Evolutionary conservation across 371 early-diverging fungal genomes (phyloP).

Genomic region (Mucor circinelloides): DNA sequence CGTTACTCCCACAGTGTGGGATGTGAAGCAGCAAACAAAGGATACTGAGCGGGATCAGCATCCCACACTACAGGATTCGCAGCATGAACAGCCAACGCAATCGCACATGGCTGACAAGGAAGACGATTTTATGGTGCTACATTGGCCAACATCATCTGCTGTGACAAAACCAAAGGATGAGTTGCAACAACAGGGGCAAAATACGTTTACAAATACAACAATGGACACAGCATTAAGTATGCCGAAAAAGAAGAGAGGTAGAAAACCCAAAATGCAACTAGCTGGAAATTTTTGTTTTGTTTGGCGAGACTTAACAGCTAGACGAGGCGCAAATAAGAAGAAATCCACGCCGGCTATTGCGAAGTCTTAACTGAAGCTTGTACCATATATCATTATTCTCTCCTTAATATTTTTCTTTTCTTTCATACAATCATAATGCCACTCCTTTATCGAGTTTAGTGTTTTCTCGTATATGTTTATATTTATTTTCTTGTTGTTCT

Average conservation of each 20-base stretch:
- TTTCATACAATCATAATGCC: neutral
- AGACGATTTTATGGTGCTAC: neutral
- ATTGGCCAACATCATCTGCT: constrained; percentile 3
- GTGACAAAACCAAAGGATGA: neutral
- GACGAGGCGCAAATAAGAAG: constrained; percentile 35
- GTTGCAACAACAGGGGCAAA: constrained; percentile 2
- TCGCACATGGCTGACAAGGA: neutral
- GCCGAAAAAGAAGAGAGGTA: constrained; percentile 51
- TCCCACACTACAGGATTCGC: neutral
- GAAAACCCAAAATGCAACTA: constrained; percentile 50
- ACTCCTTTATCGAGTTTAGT: neutral
- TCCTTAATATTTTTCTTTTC: neutral
- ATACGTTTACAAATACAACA: constrained; percentile 36
- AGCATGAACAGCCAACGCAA: neutral
- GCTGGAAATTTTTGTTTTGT: constrained; percentile 55
- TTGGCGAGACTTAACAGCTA: constrained; percentile 49
- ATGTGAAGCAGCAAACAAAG: constrained; percentile 17
- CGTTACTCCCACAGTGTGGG: constrained; percentile 36
- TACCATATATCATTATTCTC: neutral
- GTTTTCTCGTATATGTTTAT: neutral
- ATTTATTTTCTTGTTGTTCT: neutral
- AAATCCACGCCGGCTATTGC: neutral
- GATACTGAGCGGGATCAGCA: neutral
- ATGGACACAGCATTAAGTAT: constrained; percentile 43
- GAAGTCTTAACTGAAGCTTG: neutral